These are phyloP conservation scores for Physaria fendleri DNA, from an alignment of 345 rosid genomes.

Conservation along the genomic window DNA sequence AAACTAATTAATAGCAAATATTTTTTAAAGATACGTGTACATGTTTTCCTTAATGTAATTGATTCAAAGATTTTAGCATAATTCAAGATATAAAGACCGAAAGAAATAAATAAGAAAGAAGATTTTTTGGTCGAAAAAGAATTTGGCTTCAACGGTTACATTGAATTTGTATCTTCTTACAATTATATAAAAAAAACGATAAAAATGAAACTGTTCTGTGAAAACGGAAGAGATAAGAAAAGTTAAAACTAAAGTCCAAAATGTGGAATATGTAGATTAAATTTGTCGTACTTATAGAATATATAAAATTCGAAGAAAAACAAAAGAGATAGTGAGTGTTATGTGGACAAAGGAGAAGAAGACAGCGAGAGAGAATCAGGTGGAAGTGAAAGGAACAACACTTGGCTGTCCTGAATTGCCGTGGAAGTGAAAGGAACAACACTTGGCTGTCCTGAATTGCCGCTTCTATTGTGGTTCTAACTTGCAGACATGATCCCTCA, in stretches of 20 bases:
- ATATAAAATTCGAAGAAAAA: not conserved
- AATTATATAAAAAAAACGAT: not conserved
- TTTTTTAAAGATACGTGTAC: not conserved
- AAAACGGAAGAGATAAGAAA: not conserved
- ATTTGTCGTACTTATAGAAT: constrained; percentile 9
- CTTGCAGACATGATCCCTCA: constrained; percentile 28
- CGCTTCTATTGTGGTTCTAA: constrained; percentile 23
- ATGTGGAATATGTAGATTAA: constrained; percentile 3
- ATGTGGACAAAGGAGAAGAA: constrained; percentile 16
- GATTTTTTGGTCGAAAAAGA: constrained; percentile 11
- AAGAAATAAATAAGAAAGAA: not conserved
- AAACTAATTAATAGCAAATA: not conserved
- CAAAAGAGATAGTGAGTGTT: constrained; percentile 22
- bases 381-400: constrained; percentile 10
- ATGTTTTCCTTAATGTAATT: not conserved
- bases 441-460: constrained; percentile 28
- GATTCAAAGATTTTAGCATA: not conserved
- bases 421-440: constrained; percentile 10
- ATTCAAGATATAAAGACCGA: not conserved
- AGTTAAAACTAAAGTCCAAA: constrained; percentile 4
- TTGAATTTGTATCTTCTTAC: not conserved
- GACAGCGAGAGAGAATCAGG: constrained; percentile 24
- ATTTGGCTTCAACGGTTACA: constrained; percentile 17
- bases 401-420: constrained; percentile 32
- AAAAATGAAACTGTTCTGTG: constrained; percentile 3